phyloP scores from a whole-genome alignment of 2,329 filamentous ascomycete species.

The Colletotrichum lentis region DNA sequence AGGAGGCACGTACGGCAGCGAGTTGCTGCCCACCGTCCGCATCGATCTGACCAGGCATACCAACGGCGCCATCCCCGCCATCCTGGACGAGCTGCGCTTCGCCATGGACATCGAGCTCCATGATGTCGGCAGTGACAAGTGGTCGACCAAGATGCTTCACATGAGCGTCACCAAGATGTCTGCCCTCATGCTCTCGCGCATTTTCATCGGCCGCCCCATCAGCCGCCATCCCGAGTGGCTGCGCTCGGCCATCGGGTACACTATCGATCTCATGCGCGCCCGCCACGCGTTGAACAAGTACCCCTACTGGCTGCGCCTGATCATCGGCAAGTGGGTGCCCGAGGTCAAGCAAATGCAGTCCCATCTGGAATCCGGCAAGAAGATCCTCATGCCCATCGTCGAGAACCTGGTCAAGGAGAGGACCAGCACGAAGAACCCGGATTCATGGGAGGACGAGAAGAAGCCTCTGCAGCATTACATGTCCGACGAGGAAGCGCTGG shows the following conservation, averaged over 20 bases:
- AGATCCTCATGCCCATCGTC: conserved; percentile 23
- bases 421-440: background rate
- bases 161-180: conserved; percentile 29
- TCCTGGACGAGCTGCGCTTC: conserved; percentile 26
- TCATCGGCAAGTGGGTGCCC: conserved; percentile 26
- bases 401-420: conserved; percentile 24
- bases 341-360: conserved; percentile 28
- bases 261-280: conserved; percentile 26
- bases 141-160: conserved; percentile 27
- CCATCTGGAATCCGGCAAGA: conserved; percentile 22
- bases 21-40: conserved; percentile 21
- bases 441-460: conserved; percentile 16
- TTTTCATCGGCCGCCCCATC: conserved; percentile 27
- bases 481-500: conserved; percentile 18
- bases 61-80: conserved; percentile 24
- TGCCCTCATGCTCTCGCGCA: conserved; percentile 22
- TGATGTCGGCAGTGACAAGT: conserved; percentile 19
- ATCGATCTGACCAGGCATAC: conserved; percentile 22
- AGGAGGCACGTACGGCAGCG: conserved; percentile 21
- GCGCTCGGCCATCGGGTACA: conserved; percentile 24
- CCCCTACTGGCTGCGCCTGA: conserved; percentile 22
- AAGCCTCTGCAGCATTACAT: conserved; percentile 23
- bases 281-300: conserved; percentile 23
- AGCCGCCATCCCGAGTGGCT: conserved; percentile 23
- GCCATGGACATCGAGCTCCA: conserved; percentile 28